These are phyloP conservation scores for Atkinsonella hypoxylon DNA, from an alignment of 2,329 filamentous ascomycete genomes.

Conservation along the genomic window DNA sequence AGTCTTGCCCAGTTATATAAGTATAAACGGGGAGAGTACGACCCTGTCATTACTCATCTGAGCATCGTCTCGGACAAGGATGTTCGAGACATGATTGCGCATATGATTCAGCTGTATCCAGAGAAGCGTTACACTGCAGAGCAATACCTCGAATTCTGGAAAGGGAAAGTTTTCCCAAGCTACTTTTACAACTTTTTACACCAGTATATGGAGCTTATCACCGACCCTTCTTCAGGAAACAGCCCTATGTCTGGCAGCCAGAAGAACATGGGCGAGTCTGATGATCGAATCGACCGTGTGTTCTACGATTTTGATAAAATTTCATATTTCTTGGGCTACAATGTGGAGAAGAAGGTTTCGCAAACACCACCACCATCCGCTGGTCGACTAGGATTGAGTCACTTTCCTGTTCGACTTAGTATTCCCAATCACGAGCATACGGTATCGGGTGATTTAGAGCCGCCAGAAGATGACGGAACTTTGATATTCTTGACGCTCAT, in stretches of 20 bases:
- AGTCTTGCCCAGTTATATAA: slow-evolving; percentile 93
- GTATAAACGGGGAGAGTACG: slow-evolving; percentile 85
- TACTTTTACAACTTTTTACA: slow-evolving; percentile 98
- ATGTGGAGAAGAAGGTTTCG: slow-evolving; percentile 32
- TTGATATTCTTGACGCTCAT: slow-evolving; percentile 85
- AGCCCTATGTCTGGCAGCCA: slow-evolving; percentile 53
- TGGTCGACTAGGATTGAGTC: slow-evolving; percentile 39
- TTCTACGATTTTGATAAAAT: slow-evolving; percentile 97
- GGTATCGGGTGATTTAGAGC: slow-evolving; percentile 46
- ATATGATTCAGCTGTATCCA: slow-evolving; percentile 94
- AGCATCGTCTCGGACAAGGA: slow-evolving; percentile 80
- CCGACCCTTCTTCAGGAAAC: slow-evolving; percentile 74
- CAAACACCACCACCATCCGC: slow-evolving; percentile 14
- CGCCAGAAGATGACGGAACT: slow-evolving; percentile 72
- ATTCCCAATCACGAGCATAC: slow-evolving; percentile 75
- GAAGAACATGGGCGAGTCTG: slow-evolving; percentile 71
- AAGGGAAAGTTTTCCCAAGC: slow-evolving; percentile 80
- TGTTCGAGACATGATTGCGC: slow-evolving; percentile 75
- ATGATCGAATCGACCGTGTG: slow-evolving; percentile 87
- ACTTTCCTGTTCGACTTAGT: slow-evolving; percentile 75
- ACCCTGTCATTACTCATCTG: slow-evolving; percentile 69
- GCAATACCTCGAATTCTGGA: slow-evolving; percentile 87
- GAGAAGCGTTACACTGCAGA: slow-evolving; percentile 87
- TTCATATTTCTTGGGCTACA: slow-evolving; percentile 79
- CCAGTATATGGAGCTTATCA: slow-evolving; percentile 94